Conservation (phyloP, 2,329 filamentous ascomycete species). For the Endothia cerciana region DNA sequence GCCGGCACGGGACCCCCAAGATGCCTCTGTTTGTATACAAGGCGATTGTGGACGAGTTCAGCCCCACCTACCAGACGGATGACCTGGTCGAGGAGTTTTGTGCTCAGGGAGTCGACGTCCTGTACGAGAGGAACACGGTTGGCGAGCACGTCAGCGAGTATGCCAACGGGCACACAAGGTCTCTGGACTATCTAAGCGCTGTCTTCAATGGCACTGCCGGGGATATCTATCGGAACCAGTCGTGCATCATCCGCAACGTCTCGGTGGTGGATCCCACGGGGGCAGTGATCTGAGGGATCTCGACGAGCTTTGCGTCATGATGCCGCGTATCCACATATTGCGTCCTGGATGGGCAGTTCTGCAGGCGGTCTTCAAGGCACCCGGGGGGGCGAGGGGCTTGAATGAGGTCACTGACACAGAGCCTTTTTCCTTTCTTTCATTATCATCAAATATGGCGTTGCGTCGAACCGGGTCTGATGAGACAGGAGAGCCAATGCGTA, state of each 20-base stretch:
- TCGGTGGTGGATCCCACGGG: neutral
- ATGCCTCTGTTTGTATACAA: conserved; percentile 1
- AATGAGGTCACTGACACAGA: no score
- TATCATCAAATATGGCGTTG: no score
- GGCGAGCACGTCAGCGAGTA: neutral
- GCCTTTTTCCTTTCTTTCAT: no score
- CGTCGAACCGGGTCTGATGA: no score
- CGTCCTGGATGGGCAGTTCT: no score
- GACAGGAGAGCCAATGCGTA: no score
- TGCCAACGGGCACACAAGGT: neutral
- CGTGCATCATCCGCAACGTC: neutral
- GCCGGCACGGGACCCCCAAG: neutral
- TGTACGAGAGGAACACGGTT: conserved; percentile 1
- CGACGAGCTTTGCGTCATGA: neutral
- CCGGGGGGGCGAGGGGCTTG: no score
- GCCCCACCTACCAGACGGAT: neutral
- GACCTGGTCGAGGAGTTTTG: neutral
- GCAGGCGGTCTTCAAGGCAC: no score
- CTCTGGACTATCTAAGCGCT: neutral
- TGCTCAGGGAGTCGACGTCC: neutral
- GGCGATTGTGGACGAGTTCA: conserved; percentile 4
- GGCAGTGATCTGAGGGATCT: conserved; percentile 30
- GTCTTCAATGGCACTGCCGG: neutral
- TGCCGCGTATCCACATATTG: no score
- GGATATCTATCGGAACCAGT: neutral